Base-by-base conservation (phyloP, 768 basidiomycete species). In the Termitomyces sp. region DNA sequence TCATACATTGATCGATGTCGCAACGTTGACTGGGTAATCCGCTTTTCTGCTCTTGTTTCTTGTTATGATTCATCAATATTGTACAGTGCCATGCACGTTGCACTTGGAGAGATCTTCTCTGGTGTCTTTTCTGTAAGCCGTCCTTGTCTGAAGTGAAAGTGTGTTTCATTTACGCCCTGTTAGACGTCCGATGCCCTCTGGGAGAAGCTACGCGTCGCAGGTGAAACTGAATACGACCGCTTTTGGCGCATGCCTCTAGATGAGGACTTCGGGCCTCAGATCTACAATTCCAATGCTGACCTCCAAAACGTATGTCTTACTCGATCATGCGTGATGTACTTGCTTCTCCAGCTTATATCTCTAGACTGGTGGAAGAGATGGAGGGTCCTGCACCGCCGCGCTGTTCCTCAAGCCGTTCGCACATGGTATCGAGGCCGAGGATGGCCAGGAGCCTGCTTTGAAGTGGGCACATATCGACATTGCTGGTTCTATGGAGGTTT, bases 161-260 rank as follows among this genome's bases (percentile, higher is more conserved):
- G 33, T n/a, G 13, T 45, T 8, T 44, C 48, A 13, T 32, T n/a
- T 16, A 48, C 46, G 24, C 49, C 42, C 42, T 34, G 10, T 37
- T 56, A 90, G 88, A 86, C 82, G 14, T 89, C 89, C 3, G 87
- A 91, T 61, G 72, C 77, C 24, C 84, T 95, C 20, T 95, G 91
- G 90, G 65, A 80, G 37, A 76, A 82, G 54, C 80, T 95, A 12
- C 76, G 83, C 60, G 75, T 68, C 2, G 91, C 93, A 2, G 91
- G 90, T 12, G 83, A 86, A 73, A 71, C 73, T 14, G 89, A 92
- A 65, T 82, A 88, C 66, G 91, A 93, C 71, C 84, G 86, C 54
- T 87, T 95, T 79, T 95, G 93, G 93, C 84, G 93, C 27, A 85
- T 95, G 86, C 93, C 93, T 10, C 82, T 95, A 53, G 87, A 91